Conservation (phyloP, 2,329 filamentous ascomycete species). For the Exophiala calicioides region DNA sequence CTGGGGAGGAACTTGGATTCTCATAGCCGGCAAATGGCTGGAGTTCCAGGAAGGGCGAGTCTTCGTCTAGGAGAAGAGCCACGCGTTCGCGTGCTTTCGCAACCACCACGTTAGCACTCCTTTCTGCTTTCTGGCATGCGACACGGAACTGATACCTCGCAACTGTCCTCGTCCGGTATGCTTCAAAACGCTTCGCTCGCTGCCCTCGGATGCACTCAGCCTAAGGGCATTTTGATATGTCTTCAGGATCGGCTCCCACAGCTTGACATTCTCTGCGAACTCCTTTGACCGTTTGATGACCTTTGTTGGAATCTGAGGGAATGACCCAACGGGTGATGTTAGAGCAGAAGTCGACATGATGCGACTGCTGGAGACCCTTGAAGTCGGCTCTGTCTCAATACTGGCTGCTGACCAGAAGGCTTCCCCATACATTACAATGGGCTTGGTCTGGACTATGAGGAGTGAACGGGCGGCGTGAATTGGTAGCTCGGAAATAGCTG, state of each 20-base stretch:
- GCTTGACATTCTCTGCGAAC: not conserved
- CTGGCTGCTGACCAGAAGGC: not conserved
- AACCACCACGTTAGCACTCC: too few species aligned
- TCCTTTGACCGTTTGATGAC: not conserved
- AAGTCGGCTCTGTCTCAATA: not conserved
- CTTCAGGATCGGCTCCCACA: constrained; percentile 38
- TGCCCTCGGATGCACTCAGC: constrained; percentile 36
- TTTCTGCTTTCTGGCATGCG: not conserved
- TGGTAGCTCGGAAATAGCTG: too few species aligned
- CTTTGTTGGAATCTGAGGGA: not conserved
- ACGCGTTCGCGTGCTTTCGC: constrained; percentile 42
- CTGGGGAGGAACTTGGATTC: constrained; percentile 41
- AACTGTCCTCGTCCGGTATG: constrained; percentile 36
- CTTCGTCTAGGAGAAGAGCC: constrained; percentile 40
- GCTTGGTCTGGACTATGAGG: too few species aligned
- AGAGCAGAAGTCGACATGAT: not conserved
- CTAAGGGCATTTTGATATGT: constrained; percentile 35
- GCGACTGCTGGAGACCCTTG: not conserved
- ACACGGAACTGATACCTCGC: constrained; percentile 27
- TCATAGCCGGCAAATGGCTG: constrained; percentile 42
- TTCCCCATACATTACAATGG: too few species aligned
- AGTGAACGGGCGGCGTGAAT: too few species aligned
- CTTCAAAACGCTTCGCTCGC: constrained; percentile 32
- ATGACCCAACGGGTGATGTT: not conserved
- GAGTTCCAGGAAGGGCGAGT: constrained; percentile 45